Conservation (phyloP, 2,329 filamentous ascomycete genomes). For the Penicillium sp. region DNA sequence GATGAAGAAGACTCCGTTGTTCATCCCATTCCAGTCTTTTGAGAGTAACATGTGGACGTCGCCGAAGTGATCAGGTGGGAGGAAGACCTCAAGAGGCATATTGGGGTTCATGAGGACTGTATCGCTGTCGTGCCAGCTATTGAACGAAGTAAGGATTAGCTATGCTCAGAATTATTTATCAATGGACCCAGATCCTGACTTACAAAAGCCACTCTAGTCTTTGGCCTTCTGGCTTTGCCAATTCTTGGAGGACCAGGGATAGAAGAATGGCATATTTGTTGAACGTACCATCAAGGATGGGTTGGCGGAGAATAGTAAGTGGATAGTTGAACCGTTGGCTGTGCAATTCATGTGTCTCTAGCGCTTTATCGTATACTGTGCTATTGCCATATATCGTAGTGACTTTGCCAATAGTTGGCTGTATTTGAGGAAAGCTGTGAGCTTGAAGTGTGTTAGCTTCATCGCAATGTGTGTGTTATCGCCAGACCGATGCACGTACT, state of each 20-base stretch:
- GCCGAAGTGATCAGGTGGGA: slow-evolving; percentile 29
- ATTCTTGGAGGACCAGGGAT: slow-evolving; percentile 32
- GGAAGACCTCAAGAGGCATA: slow-evolving; percentile 34
- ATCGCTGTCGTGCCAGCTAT: slow-evolving; percentile 37
- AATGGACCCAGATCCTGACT: slow-evolving; percentile 2
- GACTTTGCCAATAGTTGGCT: slow-evolving; percentile 30
- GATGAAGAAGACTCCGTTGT: slow-evolving; percentile 36
- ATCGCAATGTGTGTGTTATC: not conserved
- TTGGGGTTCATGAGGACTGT: slow-evolving; percentile 36
- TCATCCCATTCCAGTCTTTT: slow-evolving; percentile 36
- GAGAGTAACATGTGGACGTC: slow-evolving; percentile 33
- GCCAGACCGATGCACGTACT: not conserved
- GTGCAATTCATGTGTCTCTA: slow-evolving; percentile 37
- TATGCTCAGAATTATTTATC: not conserved
- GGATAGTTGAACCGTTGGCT: slow-evolving; percentile 37
- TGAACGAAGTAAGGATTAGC: not conserved
- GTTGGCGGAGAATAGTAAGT: slow-evolving; percentile 34
- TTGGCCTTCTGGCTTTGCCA: slow-evolving; percentile 31
- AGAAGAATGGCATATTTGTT: slow-evolving; percentile 36
- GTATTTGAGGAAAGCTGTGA: not conserved
- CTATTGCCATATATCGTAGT: slow-evolving; percentile 37
- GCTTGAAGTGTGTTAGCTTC: not conserved
- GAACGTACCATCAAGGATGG: slow-evolving; percentile 35
- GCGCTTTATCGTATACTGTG: slow-evolving; percentile 36
- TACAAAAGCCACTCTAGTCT: slow-evolving; percentile 40